phyloP scores from a whole-genome alignment of 1,284 basidiomycete genomes.

The Takashimella tepidaria region DNA sequence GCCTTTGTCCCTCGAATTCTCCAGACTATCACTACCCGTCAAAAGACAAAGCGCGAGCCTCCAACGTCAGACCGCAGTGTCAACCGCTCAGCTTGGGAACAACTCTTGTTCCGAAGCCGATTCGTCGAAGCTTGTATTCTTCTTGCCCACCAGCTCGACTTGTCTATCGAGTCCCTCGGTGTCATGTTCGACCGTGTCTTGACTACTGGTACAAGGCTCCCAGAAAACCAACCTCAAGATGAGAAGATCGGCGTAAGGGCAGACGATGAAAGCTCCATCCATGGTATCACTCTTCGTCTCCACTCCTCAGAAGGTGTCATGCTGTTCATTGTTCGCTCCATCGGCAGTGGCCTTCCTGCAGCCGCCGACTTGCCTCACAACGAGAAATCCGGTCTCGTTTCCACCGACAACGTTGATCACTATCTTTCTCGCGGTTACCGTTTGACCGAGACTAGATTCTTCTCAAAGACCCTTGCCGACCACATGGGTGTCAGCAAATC shows the following conservation, averaged over 20 bases:
- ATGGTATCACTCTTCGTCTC: conserved; percentile 44
- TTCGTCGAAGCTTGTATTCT: conserved; percentile 51
- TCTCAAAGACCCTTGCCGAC: conserved; percentile 50
- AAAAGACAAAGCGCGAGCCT: conserved; percentile 26
- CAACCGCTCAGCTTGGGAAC: conserved; percentile 24
- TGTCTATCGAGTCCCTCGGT: conserved; percentile 57
- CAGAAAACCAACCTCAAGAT: conserved; percentile 10
- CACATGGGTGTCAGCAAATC: conserved; percentile 49
- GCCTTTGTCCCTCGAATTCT: conserved; percentile 50
- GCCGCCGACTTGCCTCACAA: conserved; percentile 26
- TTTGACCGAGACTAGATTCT: conserved; percentile 52
- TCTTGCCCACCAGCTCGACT: conserved; percentile 49
- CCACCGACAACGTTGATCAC: conserved; percentile 45
- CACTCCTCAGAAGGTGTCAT: conserved; percentile 49
- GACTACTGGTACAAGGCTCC: conserved; percentile 47
- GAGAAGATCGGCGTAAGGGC: conserved; percentile 19
- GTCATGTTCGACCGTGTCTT: conserved; percentile 55
- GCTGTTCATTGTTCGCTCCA: conserved; percentile 52
- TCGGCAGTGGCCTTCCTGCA: conserved; percentile 37
- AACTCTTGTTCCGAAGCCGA: conserved; percentile 48
- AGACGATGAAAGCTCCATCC: conserved; percentile 43
- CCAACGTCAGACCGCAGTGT: conserved; percentile 25
- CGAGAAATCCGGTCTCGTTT: conserved; percentile 20
- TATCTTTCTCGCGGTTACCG: conserved; percentile 52
- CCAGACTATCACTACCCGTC: conserved; percentile 23